These are phyloP conservation scores for Salvia hispanica DNA, from an alignment of 257 asterid genomes.

Conservation along the genomic window DNA sequence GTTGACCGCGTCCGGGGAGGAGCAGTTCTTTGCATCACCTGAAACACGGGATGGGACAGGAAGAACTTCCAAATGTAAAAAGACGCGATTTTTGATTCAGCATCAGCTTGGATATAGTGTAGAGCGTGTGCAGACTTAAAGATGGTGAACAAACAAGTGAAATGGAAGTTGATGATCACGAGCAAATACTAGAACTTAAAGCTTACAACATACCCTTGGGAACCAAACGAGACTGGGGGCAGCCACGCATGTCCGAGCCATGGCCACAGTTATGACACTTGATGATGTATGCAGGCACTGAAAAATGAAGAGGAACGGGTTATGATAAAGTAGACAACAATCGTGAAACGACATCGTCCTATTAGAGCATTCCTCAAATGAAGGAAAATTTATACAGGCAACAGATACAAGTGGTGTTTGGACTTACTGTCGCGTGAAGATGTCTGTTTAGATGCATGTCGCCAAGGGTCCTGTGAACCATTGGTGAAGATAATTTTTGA, in stretches of 20 bases:
- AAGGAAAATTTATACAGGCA: background rate
- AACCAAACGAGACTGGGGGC: constrained; percentile 87
- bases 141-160: background rate
- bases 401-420: constrained; percentile 11
- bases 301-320: constrained; percentile 23
- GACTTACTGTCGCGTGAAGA: constrained; percentile 82
- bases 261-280: constrained; percentile 95
- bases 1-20: constrained; percentile 71
- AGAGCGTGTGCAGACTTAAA: background rate
- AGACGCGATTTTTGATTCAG: background rate
- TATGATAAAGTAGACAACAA: background rate
- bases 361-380: constrained; percentile 2
- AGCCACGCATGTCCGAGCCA: constrained; percentile 92
- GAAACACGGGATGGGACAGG: constrained; percentile 31
- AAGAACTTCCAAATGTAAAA: no score
- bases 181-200: constrained; percentile 1
- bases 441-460: constrained; percentile 89
- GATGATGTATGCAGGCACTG: constrained; percentile 90
- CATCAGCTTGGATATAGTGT: background rate
- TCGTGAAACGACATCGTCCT: background rate
- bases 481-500: constrained; percentile 85
- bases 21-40: constrained; percentile 80
- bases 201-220: constrained; percentile 60
- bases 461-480: constrained; percentile 99
- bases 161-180: background rate